A percentile compares a stretch with the other conserved stretches of the same genome.
Evolutionary conservation across 2,329 filamentous ascomycete species (phyloP).

Genomic region (Alternaria gansuensis): DNA sequence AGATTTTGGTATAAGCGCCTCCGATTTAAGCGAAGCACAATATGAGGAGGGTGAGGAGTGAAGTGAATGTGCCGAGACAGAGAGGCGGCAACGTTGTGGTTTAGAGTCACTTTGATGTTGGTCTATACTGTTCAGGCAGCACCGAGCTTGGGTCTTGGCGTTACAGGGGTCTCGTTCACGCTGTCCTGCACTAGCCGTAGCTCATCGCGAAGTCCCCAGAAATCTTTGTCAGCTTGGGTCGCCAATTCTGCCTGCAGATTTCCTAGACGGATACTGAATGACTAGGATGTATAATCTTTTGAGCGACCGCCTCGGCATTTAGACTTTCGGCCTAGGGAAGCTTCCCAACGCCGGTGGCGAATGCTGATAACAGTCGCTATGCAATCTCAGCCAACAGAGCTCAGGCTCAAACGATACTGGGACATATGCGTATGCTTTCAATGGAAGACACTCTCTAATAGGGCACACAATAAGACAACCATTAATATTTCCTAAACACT

Average conservation of each 20-base stretch:
- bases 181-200: constrained; percentile 26
- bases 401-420: not conserved
- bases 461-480: too few relatives aligned
- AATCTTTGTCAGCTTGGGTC: not conserved
- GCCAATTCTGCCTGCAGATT: too few relatives aligned
- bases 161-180: constrained; percentile 21
- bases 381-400: not conserved
- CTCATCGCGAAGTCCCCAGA: not conserved
- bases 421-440: not conserved
- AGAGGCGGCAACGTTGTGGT: constrained; percentile 41
- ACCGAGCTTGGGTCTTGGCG: constrained; percentile 39
- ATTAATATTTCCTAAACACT: not conserved
- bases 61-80: constrained; percentile 30
- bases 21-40: constrained; percentile 6
- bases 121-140: constrained; percentile 41
- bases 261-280: not conserved
- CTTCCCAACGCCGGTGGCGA: not conserved
- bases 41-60: constrained; percentile 11
- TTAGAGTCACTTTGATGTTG: constrained; percentile 33
- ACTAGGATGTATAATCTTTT: not conserved
- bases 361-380: not conserved
- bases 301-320: too few relatives aligned
- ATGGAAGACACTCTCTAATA: not conserved
- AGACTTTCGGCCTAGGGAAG: not conserved
- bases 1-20: constrained; percentile 1